A percentile compares a stretch with the other conserved stretches of the same genome.
These are phyloP conservation scores for Tetrapisispora fleetii DNA, from an alignment of 805 yeast genomes.

Conservation along the genomic window DNA sequence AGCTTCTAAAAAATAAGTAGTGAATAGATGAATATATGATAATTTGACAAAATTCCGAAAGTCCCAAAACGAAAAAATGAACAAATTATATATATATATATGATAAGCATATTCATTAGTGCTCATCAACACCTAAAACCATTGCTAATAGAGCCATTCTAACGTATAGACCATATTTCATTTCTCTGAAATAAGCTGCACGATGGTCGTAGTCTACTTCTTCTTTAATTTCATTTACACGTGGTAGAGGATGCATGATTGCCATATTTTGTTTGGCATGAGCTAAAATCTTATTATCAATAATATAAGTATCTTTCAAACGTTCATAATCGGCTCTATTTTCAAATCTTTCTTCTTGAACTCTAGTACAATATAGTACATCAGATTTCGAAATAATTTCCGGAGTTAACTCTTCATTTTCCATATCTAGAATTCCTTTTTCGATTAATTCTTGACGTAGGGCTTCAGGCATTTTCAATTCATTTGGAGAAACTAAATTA, in stretches of 20 bases:
- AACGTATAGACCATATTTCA: conserved; percentile 95
- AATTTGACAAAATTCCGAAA: background rate
- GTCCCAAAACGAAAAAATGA: conserved; percentile 3
- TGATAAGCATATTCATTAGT: background rate
- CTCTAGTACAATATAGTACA: conserved; percentile 94
- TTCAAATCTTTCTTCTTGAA: conserved; percentile 91
- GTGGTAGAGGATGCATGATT: conserved; percentile 97
- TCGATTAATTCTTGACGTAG: conserved; percentile 56
- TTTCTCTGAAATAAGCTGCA: conserved; percentile 99
- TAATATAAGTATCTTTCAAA: conserved; percentile 82
- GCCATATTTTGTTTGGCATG: conserved; percentile 98
- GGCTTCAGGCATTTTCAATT: conserved; percentile 70
- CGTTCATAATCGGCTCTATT: conserved; percentile 70
- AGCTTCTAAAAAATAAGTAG: background rate
- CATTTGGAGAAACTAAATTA: conserved; percentile 86
- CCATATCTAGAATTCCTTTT: conserved; percentile 61
- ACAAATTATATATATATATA: too few relatives aligned
- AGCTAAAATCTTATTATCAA: conserved; percentile 82
- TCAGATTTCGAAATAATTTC: conserved; percentile 85
- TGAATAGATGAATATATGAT: background rate
- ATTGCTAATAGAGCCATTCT: conserved; percentile 98
- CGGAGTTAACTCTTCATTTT: conserved; percentile 68
- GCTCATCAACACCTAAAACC: conserved; percentile 93
- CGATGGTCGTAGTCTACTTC: conserved; percentile 99
- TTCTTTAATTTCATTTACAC: conserved; percentile 91